phyloP scores from a whole-genome alignment of 768 basidiomycete genomes.

The Terana coerulea region DNA sequence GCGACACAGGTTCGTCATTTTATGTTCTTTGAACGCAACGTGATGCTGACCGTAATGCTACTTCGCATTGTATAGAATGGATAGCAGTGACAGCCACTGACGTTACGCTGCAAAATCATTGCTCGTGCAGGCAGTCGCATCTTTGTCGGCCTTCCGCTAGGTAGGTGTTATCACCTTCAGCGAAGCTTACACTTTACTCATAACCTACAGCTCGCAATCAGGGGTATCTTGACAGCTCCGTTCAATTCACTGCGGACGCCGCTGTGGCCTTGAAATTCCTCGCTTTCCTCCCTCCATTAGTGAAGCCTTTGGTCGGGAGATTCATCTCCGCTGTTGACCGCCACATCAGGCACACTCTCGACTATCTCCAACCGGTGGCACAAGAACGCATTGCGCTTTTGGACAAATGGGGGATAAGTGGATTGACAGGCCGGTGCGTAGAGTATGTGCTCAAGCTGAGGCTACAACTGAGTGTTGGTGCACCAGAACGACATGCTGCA shows the following conservation, averaged over 20 bases:
- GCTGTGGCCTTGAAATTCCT: constrained; percentile 18
- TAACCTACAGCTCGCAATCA: constrained; percentile 39
- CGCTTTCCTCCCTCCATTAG: constrained; percentile 27
- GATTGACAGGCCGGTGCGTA: constrained; percentile 8
- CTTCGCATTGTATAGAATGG: constrained; percentile 7
- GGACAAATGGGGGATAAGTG: constrained; percentile 8
- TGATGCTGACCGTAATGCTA: too few species aligned
- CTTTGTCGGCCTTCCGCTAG: constrained; percentile 47
- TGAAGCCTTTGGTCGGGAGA: constrained; percentile 22
- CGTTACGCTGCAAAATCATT: constrained; percentile 29
- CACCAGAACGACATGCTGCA: constrained; percentile 18
- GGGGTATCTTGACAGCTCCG: constrained; percentile 31
- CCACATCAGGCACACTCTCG: background rate
- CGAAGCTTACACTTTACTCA: too few species aligned
- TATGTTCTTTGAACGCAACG: background rate
- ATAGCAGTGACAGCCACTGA: background rate
- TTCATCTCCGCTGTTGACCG: background rate
- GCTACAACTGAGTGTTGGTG: too few species aligned
- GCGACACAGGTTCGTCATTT: constrained; percentile 3
- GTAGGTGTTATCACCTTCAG: constrained; percentile 24
- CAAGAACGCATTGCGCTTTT: constrained; percentile 10
- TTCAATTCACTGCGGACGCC: constrained; percentile 29
- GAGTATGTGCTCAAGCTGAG: too few species aligned
- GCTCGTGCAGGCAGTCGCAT: constrained; percentile 40
- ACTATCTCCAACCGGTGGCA: constrained; percentile 9